Evolutionary conservation across 805 yeast genomes (phyloP).

Genomic region (Yamadazyma phyllophila): DNA sequence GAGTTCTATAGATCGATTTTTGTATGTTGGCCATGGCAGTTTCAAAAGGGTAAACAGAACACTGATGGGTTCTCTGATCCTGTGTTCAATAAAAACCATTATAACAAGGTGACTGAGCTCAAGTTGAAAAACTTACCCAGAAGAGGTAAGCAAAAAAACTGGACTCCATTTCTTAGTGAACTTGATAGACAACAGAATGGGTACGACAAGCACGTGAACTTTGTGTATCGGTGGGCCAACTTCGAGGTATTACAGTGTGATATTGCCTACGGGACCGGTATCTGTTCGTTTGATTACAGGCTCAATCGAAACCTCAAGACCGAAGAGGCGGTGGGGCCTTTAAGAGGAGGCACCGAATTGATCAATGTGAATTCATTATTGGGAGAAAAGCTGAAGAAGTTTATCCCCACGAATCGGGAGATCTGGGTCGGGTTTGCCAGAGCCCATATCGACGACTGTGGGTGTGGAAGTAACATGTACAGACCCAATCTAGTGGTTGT

Average conservation of each 20-base stretch:
- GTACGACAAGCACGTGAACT: slow-evolving; percentile 20
- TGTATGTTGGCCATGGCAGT: slow-evolving; percentile 34
- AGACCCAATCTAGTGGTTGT: slow-evolving; percentile 38
- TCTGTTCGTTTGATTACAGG: slow-evolving; percentile 14
- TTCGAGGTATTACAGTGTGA: slow-evolving; percentile 18
- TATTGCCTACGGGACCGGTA: slow-evolving; percentile 14
- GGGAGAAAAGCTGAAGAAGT: slow-evolving; percentile 7
- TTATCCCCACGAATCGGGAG: slow-evolving; percentile 24
- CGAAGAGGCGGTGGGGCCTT: slow-evolving; percentile 25
- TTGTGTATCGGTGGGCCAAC: slow-evolving; percentile 33
- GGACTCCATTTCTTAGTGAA: slow-evolving; percentile 40
- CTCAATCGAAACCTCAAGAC: slow-evolving; percentile 8
- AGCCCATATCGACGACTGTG: slow-evolving; percentile 39
- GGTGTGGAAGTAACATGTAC: slow-evolving; percentile 39
- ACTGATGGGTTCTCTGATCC: slow-evolving; percentile 20
- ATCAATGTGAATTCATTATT: slow-evolving; percentile 20
- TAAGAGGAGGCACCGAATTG: slow-evolving; percentile 39
- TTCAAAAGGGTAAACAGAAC: slow-evolving; percentile 24
- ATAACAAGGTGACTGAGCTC: slow-evolving; percentile 22
- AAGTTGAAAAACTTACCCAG: slow-evolving; percentile 14
- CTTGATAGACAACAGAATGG: slow-evolving; percentile 19
- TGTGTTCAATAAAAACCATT: slow-evolving; percentile 16
- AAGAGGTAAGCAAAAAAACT: slow-evolving; percentile 29
- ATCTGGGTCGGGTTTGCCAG: slow-evolving; percentile 41
- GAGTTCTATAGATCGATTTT: slow-evolving; percentile 27